Evolutionary conservation across 768 basidiomycete species (phyloP).

Genomic region (Pilatotrama ljubarskyi): DNA sequence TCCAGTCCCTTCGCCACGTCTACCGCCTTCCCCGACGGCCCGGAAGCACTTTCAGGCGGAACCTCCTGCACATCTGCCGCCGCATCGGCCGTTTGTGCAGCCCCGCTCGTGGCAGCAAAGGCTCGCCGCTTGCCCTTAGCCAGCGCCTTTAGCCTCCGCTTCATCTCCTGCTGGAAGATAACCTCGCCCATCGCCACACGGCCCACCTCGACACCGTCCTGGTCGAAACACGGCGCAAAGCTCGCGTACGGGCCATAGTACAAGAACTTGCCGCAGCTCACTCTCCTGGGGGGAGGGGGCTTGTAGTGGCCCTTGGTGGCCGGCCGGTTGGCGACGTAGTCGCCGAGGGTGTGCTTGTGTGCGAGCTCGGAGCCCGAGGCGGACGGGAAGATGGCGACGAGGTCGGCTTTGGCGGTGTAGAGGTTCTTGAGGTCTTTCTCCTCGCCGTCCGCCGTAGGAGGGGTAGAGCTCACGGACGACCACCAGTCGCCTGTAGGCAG

Average conservation of each 20-base stretch:
- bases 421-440: constrained; percentile 48
- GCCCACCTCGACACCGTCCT: constrained; percentile 73
- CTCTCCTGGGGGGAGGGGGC: constrained; percentile 49
- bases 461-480: constrained; percentile 63
- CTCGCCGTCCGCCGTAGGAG: constrained; percentile 36
- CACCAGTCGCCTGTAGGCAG: constrained; percentile 78
- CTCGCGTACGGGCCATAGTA: constrained; percentile 76
- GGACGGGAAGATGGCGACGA: constrained; percentile 71
- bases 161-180: constrained; percentile 51
- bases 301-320: constrained; percentile 36
- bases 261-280: constrained; percentile 68
- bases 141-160: constrained; percentile 32
- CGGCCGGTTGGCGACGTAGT: constrained; percentile 50
- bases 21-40: constrained; percentile 19
- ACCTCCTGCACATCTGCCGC: constrained; percentile 22
- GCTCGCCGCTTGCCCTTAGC: constrained; percentile 32
- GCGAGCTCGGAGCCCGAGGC: constrained; percentile 41
- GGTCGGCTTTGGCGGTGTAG: constrained; percentile 67
- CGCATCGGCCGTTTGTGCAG: background rate
- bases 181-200: constrained; percentile 59
- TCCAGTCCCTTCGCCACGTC: constrained; percentile 48
- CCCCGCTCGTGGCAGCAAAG: background rate
- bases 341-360: constrained; percentile 50
- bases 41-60: constrained; percentile 7
- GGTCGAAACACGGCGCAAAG: constrained; percentile 80